Percentiles rank a stretch among this genome's conserved stretches.
phyloP scores from a whole-genome alignment of 140 eudicot genomes.

The Bidens hawaiensis region DNA sequence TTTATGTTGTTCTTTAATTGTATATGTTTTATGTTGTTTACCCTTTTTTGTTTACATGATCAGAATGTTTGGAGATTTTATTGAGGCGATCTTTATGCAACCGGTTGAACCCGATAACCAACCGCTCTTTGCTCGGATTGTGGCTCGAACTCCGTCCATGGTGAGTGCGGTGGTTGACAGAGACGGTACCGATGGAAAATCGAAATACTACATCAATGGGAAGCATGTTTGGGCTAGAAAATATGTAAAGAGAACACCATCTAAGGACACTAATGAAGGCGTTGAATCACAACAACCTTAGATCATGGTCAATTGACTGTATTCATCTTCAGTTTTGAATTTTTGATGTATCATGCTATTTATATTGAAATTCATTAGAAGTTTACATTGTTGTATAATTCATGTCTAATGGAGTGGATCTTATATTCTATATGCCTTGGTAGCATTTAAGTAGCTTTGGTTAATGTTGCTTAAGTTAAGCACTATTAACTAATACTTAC shows the following conservation, averaged over 20 bases:
- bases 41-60: constrained; percentile 1
- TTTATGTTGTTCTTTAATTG: not conserved
- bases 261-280: not conserved
- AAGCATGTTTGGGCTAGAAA: constrained; percentile 40
- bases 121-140: constrained; percentile 30
- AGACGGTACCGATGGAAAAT: constrained; percentile 23
- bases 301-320: not conserved
- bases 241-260: constrained; percentile 29
- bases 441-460: no score
- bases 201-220: constrained; percentile 32
- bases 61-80: constrained; percentile 36
- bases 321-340: not conserved
- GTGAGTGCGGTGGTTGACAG: constrained; percentile 24
- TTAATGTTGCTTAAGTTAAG: no score
- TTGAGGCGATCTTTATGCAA: constrained; percentile 30
- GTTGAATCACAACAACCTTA: constrained; percentile 8
- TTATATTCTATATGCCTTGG: no score
- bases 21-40: no score
- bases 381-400: not conserved
- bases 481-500: no score
- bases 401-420: not conserved
- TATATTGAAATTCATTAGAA: not conserved
- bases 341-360: not conserved
- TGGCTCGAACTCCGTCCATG: constrained; percentile 22
- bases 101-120: constrained; percentile 17